Evolutionary conservation across 208 protist species (phyloP).

Genomic region (Leptomonas pyrrhocoris): DNA sequence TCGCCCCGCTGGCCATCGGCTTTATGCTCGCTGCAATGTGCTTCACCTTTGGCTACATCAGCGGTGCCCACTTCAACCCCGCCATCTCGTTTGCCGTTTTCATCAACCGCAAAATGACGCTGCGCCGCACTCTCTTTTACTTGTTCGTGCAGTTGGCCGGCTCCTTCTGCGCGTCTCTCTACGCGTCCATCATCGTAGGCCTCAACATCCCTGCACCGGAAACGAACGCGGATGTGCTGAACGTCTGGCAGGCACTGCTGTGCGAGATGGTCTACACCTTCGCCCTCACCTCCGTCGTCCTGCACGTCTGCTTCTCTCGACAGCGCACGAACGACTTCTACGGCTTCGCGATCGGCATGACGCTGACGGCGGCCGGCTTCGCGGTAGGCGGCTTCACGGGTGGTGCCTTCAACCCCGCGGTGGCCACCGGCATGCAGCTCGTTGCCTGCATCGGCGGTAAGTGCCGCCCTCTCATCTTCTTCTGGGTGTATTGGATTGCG

Average conservation of each 20-base stretch:
- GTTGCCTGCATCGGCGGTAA: constrained; percentile 75
- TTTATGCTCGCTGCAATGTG: constrained; percentile 89
- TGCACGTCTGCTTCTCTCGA: constrained; percentile 84
- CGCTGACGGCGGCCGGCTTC: constrained; percentile 72
- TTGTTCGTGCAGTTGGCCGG: constrained; percentile 77
- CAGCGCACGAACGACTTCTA: constrained; percentile 88
- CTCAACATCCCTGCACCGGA: constrained; percentile 67
- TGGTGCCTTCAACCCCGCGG: constrained; percentile 84
- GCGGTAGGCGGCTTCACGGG: constrained; percentile 66
- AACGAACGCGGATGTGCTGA: constrained; percentile 39
- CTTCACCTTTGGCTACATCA: constrained; percentile 93
- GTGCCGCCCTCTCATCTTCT: constrained; percentile 61
- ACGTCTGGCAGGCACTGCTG: constrained; percentile 69
- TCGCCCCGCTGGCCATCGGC: constrained; percentile 84
- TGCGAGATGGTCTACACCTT: constrained; percentile 87
- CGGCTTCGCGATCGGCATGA: constrained; percentile 79
- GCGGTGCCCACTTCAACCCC: constrained; percentile 93
- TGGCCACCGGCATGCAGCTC: constrained; percentile 75
- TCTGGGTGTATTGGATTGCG: constrained; percentile 91
- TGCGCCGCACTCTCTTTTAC: constrained; percentile 70
- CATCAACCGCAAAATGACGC: constrained; percentile 79
- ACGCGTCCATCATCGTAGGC: constrained; percentile 77
- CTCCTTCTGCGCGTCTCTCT: constrained; percentile 71
- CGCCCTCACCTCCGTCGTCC: constrained; percentile 74
- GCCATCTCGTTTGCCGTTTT: constrained; percentile 90